Evolutionary conservation across 176 grass and related monocot genomes (phyloP), one percentile per base, ranked within the genome.

Genomic region (Miscanthus lutarioriparius): DNA sequence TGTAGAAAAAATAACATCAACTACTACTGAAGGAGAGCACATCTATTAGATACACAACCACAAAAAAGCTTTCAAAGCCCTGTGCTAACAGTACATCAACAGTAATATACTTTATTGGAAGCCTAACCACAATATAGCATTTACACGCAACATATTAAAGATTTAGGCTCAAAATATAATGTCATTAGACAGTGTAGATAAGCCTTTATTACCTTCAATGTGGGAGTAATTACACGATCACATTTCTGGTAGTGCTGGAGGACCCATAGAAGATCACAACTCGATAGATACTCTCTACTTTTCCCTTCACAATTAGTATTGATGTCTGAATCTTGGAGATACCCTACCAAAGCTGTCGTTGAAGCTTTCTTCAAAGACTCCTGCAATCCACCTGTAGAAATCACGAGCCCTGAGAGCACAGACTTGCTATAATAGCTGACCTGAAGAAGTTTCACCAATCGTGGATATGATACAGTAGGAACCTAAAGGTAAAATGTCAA

Each of bases 311-410:
- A 78, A 82, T 70, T 82, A 88, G 63, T 72, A 88, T 86, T 82
- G 81, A 74, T 64, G 37, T 76, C 70, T 70, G 83, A 91, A 82
- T 79, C 83, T 81, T 86, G 88, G 66, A 98, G 88, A 85, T 95
- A 98, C 59, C 89, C 96, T 62, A 95, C 72, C 69, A 98, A 86
- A 87, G 96, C 87, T 74, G 81, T 72, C 53, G 79, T 83, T 63
- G 93, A 89, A 78, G 86, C 70, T 90, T 92, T 98, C 58, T 80
- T 85, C 83, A 98, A 83, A 51, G 93, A 98, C 68, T 94, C 96
- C 77, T 95, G 96, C 85, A 98, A 91, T 66, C 89, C 96, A 88
- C 96, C 96, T n/a, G 80, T 91, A 90, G 96, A 92, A 80, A 98
- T 90, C 65, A 98, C 96, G 72, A 98, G 89, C 23, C 96, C 93